These are phyloP conservation scores for Penicillium sp. DNA, from an alignment of 2,329 filamentous ascomycete species.

Conservation along the genomic window DNA sequence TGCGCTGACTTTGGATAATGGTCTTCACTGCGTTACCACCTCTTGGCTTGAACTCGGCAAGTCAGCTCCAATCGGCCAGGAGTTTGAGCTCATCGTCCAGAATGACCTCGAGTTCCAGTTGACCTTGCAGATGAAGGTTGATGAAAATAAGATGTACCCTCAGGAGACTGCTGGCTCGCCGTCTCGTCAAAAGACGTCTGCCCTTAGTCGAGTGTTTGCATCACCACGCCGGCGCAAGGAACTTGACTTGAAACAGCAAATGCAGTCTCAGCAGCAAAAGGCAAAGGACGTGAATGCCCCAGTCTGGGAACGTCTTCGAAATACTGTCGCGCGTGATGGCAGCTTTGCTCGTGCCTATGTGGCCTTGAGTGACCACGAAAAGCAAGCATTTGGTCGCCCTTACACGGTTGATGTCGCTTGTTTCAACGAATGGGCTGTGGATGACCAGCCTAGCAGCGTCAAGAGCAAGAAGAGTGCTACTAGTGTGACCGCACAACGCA, in stretches of 20 bases:
- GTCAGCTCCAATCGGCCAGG: constrained; percentile 90
- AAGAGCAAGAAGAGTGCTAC: constrained; percentile 80
- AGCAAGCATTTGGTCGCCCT: constrained; percentile 78
- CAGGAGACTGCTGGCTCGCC: constrained; percentile 48
- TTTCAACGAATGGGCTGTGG: constrained; percentile 98
- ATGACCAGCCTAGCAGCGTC: constrained; percentile 77
- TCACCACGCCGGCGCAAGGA: constrained; percentile 97
- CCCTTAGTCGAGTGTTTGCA: constrained; percentile 86
- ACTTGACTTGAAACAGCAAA: constrained; percentile 73
- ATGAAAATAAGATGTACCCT: constrained; percentile 62
- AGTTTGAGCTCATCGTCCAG: constrained; percentile 94
- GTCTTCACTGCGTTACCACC: constrained; percentile 94
- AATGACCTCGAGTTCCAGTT: constrained; percentile 99
- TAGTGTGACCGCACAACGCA: constrained; percentile 54
- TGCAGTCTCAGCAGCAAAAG: constrained; percentile 73
- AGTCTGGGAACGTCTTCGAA: constrained; percentile 78
- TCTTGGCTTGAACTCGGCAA: constrained; percentile 88
- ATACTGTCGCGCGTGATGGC: constrained; percentile 80
- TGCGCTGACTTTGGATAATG: constrained; percentile 94
- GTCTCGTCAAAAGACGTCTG: constrained; percentile 71
- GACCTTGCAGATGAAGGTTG: constrained; percentile 89
- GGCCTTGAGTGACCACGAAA: constrained; percentile 86
- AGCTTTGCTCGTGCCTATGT: constrained; percentile 94
- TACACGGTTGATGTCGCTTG: constrained; percentile 84
- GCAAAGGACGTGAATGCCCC: constrained; percentile 51